A percentile compares a stretch with the other conserved stretches of the same genome.
phyloP scores from a whole-genome alignment of 192 early-diverging fungal species.

The Tieghemiomyces parasiticus region DNA sequence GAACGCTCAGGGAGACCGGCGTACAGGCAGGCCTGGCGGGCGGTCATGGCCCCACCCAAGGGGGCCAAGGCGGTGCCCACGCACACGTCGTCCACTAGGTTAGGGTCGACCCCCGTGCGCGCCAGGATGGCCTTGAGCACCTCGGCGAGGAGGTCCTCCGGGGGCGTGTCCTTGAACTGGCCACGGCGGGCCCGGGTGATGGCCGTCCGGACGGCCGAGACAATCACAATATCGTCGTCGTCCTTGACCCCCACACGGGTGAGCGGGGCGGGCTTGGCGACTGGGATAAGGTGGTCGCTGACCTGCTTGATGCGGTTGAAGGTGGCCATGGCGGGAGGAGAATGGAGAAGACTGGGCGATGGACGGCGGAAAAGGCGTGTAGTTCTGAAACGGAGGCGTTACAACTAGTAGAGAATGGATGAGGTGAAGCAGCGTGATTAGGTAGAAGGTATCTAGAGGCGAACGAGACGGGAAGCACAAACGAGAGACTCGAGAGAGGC shows the following conservation, averaged over 20 bases:
- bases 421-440: too few species aligned
- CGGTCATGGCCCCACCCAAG: slow-evolving; percentile 76
- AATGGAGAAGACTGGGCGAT: too few species aligned
- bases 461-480: too few species aligned
- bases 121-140: slow-evolving; percentile 62
- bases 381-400: too few species aligned
- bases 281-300: slow-evolving; percentile 16
- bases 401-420: too few species aligned
- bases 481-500: too few species aligned
- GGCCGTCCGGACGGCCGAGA: slow-evolving; percentile 75
- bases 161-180: slow-evolving; percentile 79
- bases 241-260: slow-evolving; percentile 52
- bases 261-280: slow-evolving; percentile 21
- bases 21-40: slow-evolving; percentile 81
- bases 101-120: slow-evolving; percentile 68
- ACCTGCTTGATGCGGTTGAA: slow-evolving; percentile 4
- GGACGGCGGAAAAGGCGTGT: too few species aligned
- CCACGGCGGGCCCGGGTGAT: slow-evolving; percentile 85
- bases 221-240: slow-evolving; percentile 88
- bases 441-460: too few species aligned
- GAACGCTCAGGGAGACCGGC: slow-evolving; percentile 81
- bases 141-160: slow-evolving; percentile 61
- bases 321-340: background rate
- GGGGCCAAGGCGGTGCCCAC: slow-evolving; percentile 88
- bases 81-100: slow-evolving; percentile 80